Conservation (phyloP, 768 basidiomycete species). For the Leccinum broughii region DNA sequence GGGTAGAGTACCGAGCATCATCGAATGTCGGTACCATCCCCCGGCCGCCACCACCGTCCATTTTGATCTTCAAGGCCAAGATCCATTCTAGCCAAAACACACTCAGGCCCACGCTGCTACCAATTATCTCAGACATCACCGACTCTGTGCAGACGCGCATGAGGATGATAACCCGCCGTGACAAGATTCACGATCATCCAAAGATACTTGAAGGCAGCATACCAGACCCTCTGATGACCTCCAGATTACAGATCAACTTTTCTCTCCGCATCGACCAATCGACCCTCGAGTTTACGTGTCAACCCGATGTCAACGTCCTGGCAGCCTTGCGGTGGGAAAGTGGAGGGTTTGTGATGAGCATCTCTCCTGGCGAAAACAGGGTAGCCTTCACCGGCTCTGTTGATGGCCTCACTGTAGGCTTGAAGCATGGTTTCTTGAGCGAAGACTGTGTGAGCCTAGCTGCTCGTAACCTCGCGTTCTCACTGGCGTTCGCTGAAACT, state of each 20-base stretch:
- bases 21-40: conserved; percentile 42
- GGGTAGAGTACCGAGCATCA: conserved; percentile 76
- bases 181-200: conserved; percentile 21
- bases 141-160: conserved; percentile 69
- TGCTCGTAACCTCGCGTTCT: conserved; percentile 80
- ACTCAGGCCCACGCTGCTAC: conserved; percentile 77
- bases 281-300: conserved; percentile 80
- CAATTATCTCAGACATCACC: conserved; percentile 80
- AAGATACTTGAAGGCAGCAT: conserved; percentile 6
- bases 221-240: conserved; percentile 26
- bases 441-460: conserved; percentile 81
- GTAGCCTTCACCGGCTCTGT: conserved; percentile 77
- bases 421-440: conserved; percentile 84
- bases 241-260: conserved; percentile 73
- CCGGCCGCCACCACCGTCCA: conserved; percentile 47
- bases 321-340: conserved; percentile 91
- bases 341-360: conserved; percentile 83
- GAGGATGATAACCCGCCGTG: conserved; percentile 45
- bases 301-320: conserved; percentile 90
- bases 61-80: conserved; percentile 81
- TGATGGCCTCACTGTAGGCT: conserved; percentile 74
- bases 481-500: conserved; percentile 63
- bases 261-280: conserved; percentile 93
- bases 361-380: conserved; percentile 71
- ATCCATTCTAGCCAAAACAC: conserved; percentile 88